Conservation (phyloP, 495 filamentous ascomycete species). For the Poronia punctata region DNA sequence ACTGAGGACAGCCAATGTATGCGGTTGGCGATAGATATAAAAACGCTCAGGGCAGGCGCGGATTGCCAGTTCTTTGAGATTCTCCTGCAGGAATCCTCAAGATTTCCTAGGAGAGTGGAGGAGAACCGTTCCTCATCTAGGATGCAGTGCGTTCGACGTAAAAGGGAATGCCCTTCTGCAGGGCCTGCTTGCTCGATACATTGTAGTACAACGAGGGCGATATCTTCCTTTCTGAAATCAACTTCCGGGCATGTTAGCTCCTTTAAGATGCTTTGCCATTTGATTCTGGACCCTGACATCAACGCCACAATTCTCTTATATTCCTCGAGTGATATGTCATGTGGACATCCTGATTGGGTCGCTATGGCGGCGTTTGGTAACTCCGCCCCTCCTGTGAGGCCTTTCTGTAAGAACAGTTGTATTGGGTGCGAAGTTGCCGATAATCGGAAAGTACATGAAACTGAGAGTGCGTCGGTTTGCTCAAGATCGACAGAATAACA, state of each 20-base stretch:
- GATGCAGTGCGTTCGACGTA: slow-evolving; percentile 6
- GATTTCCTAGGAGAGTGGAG: slow-evolving; percentile 1
- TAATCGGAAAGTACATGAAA: slow-evolving; percentile 21
- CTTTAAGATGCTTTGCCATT: slow-evolving; percentile 46
- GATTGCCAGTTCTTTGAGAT: slow-evolving; percentile 43
- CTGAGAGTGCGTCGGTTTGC: slow-evolving; percentile 10
- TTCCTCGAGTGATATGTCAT: slow-evolving; percentile 37
- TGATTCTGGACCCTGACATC: slow-evolving; percentile 35
- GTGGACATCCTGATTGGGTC: slow-evolving; percentile 31
- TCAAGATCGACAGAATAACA: slow-evolving; percentile 20
- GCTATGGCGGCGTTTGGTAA: slow-evolving; percentile 38
- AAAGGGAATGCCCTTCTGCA: neutral
- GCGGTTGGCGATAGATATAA: slow-evolving; percentile 27
- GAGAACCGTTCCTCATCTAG: slow-evolving; percentile 2
- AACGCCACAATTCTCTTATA: slow-evolving; percentile 40
- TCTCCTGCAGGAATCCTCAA: slow-evolving; percentile 14
- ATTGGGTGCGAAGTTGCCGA: slow-evolving; percentile 19
- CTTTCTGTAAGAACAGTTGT: slow-evolving; percentile 18
- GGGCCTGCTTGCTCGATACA: slow-evolving; percentile 40
- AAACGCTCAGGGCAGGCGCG: slow-evolving; percentile 22
- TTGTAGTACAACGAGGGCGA: slow-evolving; percentile 38
- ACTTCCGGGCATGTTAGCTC: slow-evolving; percentile 38
- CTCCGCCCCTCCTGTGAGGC: slow-evolving; percentile 12
- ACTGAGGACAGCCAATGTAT: slow-evolving; percentile 25
- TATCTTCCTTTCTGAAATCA: slow-evolving; percentile 36